Conservation (phyloP, 139 green algal genomes). For the Micractinium sp. region DNA sequence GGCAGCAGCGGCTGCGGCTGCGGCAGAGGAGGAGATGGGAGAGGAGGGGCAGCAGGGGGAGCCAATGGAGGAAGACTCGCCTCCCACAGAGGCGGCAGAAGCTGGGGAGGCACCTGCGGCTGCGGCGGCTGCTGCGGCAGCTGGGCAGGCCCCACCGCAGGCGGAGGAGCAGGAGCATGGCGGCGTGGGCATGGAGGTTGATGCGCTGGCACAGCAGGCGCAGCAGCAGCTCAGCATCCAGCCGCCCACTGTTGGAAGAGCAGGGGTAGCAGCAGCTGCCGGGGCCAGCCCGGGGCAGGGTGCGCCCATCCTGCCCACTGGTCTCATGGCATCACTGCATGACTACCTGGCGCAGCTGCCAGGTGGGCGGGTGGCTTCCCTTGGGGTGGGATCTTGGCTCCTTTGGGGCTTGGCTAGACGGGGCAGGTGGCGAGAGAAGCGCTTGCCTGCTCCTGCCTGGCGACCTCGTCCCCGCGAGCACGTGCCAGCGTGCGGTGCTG, state of each 20-base stretch:
- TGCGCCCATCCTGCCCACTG: background rate
- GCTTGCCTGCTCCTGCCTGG: background rate
- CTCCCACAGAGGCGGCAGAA: background rate
- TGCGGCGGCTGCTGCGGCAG: background rate
- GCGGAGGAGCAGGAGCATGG: background rate
- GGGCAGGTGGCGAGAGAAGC: too few species aligned
- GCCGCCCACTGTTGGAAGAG: background rate
- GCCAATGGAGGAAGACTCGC: too few species aligned
- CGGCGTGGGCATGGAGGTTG: background rate
- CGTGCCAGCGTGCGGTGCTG: background rate
- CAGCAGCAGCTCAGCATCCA: background rate
- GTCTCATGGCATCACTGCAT: background rate
- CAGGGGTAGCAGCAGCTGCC: background rate
- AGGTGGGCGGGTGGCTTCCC: background rate
- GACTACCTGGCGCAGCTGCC: conserved; percentile 8
- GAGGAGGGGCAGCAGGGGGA: too few species aligned
- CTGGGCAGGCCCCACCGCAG: background rate
- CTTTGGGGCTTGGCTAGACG: too few species aligned
- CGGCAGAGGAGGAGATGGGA: background rate
- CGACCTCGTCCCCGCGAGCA: background rate
- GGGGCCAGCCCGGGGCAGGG: background rate
- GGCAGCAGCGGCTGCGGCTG: background rate
- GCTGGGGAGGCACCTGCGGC: background rate
- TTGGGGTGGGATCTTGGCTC: background rate
- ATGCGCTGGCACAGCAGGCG: background rate